A percentile compares a stretch with the other conserved stretches of the same genome.
phyloP scores from a whole-genome alignment of 805 yeast species.

The Millerozyma miso region DNA sequence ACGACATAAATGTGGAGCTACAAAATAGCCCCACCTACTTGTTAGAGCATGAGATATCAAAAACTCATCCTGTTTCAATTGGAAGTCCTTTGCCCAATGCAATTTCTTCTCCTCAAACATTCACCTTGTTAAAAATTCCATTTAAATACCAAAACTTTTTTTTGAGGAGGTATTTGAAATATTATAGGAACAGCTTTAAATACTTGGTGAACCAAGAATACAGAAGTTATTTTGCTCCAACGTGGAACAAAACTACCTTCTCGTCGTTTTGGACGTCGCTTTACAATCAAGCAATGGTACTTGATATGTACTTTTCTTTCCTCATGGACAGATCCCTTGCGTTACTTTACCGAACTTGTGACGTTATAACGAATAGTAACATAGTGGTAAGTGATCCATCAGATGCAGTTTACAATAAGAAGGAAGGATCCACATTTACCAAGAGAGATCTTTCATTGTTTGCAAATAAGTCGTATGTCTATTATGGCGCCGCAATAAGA shows the following conservation, averaged over 20 bases:
- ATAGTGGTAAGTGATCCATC: conserved; percentile 1
- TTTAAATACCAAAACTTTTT: conserved; percentile 11
- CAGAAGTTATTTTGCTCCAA: conserved; percentile 14
- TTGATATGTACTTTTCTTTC: conserved; percentile 30
- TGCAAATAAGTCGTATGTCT: conserved; percentile 26
- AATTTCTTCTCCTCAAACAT: conserved; percentile 5
- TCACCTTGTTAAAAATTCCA: conserved; percentile 9
- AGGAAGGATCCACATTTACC: not conserved
- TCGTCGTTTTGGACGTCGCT: conserved; percentile 28
- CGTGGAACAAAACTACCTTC: conserved; percentile 19
- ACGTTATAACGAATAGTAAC: conserved; percentile 4
- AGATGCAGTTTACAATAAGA: not conserved
- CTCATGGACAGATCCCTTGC: conserved; percentile 36
- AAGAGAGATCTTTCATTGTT: conserved; percentile 24
- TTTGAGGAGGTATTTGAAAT: conserved; percentile 11
- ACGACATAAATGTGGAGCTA: not conserved
- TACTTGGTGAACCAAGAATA: conserved; percentile 12
- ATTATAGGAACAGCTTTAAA: conserved; percentile 10
- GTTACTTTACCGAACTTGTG: conserved; percentile 16
- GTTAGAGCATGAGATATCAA: not conserved
- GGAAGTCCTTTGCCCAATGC: conserved; percentile 21
- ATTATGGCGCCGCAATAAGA: conserved; percentile 33
- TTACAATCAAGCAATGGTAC: conserved; percentile 22
- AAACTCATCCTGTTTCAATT: not conserved
- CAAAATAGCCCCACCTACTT: not conserved